A percentile compares a stretch with the other conserved stretches of the same genome.
Conservation (phyloP, 2,329 filamentous ascomycete genomes). For the Xylaria sp. region DNA sequence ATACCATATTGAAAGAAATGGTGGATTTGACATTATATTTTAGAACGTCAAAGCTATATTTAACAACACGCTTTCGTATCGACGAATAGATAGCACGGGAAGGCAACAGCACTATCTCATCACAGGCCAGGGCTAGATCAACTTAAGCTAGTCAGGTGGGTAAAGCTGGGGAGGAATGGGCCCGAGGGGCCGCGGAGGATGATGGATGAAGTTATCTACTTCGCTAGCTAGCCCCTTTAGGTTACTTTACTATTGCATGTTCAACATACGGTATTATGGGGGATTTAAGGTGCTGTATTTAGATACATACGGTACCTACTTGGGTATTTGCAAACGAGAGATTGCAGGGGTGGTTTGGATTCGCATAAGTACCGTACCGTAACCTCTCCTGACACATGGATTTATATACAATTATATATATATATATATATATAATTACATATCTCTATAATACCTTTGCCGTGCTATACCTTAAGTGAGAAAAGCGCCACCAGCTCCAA, state of each 20-base stretch:
- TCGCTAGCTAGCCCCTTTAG: neutral
- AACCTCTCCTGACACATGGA: neutral
- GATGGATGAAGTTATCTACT: slow-evolving; percentile 16
- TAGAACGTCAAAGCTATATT: slow-evolving; percentile 28
- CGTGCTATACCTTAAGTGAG: neutral
- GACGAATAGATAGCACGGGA: slow-evolving; percentile 17
- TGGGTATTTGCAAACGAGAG: slow-evolving; percentile 9
- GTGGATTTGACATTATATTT: slow-evolving; percentile 20
- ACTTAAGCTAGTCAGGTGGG: slow-evolving; percentile 25
- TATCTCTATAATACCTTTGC: neutral
- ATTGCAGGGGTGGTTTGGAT: slow-evolving; percentile 17
- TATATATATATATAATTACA: neutral
- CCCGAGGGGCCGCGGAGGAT: slow-evolving; percentile 17
- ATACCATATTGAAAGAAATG: slow-evolving; percentile 12
- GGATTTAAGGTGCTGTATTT: slow-evolving; percentile 28
- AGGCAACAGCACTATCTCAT: slow-evolving; percentile 15
- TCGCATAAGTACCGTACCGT: slow-evolving; percentile 2
- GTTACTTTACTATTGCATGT: slow-evolving; percentile 19
- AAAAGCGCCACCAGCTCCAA: neutral
- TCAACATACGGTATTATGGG: slow-evolving; percentile 7
- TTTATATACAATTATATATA: neutral
- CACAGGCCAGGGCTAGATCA: slow-evolving; percentile 16
- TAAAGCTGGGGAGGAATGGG: slow-evolving; percentile 28
- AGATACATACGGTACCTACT: slow-evolving; percentile 11
- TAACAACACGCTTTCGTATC: slow-evolving; percentile 20